These are phyloP conservation scores for Paraleonurus japonicus DNA, from an alignment of 257 asterid genomes.

Conservation along the genomic window DNA sequence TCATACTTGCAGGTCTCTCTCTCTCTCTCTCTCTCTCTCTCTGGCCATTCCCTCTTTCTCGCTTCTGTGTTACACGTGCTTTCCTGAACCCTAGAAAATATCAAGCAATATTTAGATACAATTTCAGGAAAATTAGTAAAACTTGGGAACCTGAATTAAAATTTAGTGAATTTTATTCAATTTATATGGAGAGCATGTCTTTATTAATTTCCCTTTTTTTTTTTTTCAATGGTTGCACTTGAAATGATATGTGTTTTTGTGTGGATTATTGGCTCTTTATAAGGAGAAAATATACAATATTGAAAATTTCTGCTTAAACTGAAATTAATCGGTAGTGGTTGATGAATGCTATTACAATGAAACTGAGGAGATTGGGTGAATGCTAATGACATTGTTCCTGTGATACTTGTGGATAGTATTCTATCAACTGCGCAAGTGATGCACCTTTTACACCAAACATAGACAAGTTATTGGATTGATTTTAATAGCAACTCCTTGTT, in stretches of 20 bases:
- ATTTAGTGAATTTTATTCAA: conserved; percentile 13
- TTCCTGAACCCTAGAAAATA: background rate
- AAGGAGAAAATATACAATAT: background rate
- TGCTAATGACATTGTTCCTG: background rate
- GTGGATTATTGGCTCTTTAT: conserved; percentile 7
- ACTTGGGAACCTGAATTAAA: background rate
- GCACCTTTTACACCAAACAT: background rate
- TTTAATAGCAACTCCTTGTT: background rate
- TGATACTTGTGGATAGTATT: conserved; percentile 4
- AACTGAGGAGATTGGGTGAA: background rate
- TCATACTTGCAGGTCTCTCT: conserved; percentile 20
- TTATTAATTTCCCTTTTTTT: background rate
- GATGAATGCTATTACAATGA: background rate
- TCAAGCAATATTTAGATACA: background rate
- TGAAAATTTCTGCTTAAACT: background rate
- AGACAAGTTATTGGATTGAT: background rate
- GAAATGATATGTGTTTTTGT: background rate
- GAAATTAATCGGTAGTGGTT: background rate
- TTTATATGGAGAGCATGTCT: background rate
- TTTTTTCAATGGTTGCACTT: background rate
- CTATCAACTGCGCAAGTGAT: conserved; percentile 3
- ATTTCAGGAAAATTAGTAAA: background rate
- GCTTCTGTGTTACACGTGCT: background rate
- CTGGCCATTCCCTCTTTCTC: background rate
- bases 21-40: conserved; percentile 23